Evolutionary conservation across 441 rosid genomes (phyloP).

Genomic region (Populus tomentosa): DNA sequence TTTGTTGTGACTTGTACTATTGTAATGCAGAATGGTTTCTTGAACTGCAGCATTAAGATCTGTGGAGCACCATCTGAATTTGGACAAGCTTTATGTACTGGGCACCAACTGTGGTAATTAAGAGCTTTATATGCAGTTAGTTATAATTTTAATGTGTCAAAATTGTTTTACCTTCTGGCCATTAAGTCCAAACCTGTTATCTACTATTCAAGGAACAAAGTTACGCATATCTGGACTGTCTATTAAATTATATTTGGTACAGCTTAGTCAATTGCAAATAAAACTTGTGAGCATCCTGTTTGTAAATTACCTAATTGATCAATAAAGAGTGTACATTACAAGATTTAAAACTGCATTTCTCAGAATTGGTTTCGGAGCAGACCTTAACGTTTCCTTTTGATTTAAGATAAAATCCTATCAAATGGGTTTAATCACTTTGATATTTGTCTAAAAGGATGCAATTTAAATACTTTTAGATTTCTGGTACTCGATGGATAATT

Average conservation of each 20-base stretch:
- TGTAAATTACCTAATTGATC: not conserved
- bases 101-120: constrained; percentile 93
- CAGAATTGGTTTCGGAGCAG: not conserved
- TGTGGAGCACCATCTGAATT: constrained; percentile 76
- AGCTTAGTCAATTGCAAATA: not conserved
- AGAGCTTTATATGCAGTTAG: not conserved
- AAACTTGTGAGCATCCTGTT: not conserved
- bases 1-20: constrained; percentile 53
- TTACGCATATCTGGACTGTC: not conserved
- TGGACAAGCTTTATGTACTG: constrained; percentile 88
- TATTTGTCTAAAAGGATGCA: not conserved
- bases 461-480: not conserved
- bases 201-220: not conserved
- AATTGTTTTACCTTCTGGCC: not conserved
- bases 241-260: not conserved
- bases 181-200: not conserved
- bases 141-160: not conserved
- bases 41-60: constrained; percentile 93
- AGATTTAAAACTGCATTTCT: not conserved
- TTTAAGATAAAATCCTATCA: not conserved
- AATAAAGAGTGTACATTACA: not conserved
- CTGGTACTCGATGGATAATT: not conserved
- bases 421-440: not conserved
- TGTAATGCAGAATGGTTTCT: constrained; percentile 92
- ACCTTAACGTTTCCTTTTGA: not conserved